Base-by-base conservation (phyloP, 2,329 filamentous ascomycete genomes). In the Fonsecaea pedrosoi region DNA sequence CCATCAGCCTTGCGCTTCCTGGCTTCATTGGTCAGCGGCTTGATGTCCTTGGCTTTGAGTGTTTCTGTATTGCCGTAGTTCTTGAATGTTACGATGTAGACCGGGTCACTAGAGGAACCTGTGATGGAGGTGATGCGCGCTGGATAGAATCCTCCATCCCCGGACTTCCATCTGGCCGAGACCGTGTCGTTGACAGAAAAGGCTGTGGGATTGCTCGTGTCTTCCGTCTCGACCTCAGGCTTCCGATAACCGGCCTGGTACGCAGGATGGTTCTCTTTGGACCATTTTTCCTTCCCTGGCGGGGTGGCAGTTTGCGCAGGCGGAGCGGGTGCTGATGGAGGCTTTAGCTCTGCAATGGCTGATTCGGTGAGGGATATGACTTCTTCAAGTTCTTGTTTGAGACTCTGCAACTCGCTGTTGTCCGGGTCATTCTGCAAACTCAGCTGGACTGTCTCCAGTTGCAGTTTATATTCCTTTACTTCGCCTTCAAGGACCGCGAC, bases 71-170 rank as follows among this genome's bases (percentile, higher is more conserved):
- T 92, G 38, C 70, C 70, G 81, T 98, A 98, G 74, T 88, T 92
- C 81, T 96, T 94, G 84, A 98, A 99, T 73, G 91, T 95, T 78
- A 99, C 94, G 56, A 92, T 90, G 78, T 97, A 99, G 70, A 97
- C 92, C 40, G 94, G 94, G 60, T 92, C 91, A 53, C 89, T 91
- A n/a, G 90, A 89, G 8, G 93, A 97, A 66, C 95, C 95, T 25
- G 94, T 97, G 74, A 97, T 94, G 60, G 91, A 94, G 60, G 92
- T 94, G 78, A 99, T 96, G 74, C 92, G 90, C 50, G 94, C 95
- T 54, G 92, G 90, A 81, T 98, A 98, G 81, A 94, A 97, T 30
- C 87, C 86, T 75, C 91, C 92, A 79, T 99, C 95, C 62, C 92
- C 93, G 9, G 92, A 91, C 55, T 90, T 82, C 92, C 94, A 99